A percentile compares a stretch with the other conserved stretches of the same genome.
Evolutionary conservation across 805 yeast genomes (phyloP).

Genomic region (Phaffomyces thermotolerans): DNA sequence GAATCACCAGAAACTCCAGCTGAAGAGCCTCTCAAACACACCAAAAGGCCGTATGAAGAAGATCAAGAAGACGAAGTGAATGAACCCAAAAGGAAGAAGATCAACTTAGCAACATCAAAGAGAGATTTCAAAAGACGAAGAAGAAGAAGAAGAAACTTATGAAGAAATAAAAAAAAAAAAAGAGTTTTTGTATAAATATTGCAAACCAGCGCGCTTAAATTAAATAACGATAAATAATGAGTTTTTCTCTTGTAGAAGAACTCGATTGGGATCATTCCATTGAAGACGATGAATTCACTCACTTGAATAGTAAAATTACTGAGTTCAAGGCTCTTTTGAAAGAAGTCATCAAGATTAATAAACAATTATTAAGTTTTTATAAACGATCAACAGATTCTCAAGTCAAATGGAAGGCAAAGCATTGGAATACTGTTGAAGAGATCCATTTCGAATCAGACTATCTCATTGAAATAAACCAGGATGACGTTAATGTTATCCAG

Average conservation of each 20-base stretch:
- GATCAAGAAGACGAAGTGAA: not conserved
- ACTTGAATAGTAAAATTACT: not conserved
- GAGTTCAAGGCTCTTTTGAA: not conserved
- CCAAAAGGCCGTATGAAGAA: not conserved
- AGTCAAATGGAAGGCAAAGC: not conserved
- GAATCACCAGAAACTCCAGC: not conserved
- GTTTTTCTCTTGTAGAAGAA: not conserved
- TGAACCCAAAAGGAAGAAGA: too few species aligned
- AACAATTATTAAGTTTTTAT: not conserved
- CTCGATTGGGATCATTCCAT: not conserved
- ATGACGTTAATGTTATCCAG: not conserved
- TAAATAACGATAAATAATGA: not conserved
- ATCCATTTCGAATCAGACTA: not conserved
- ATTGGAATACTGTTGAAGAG: too few species aligned
- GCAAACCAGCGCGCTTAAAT: too few species aligned
- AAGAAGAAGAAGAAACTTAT: too few species aligned
- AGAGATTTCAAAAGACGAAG: too few species aligned
- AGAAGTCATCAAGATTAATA: constrained; percentile 1
- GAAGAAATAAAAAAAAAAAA: not conserved
- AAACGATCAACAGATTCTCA: not conserved
- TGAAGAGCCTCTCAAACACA: not conserved
- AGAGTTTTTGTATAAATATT: too few species aligned
- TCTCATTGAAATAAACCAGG: not conserved
- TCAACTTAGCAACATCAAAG: too few species aligned
- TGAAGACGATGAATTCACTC: not conserved